These are phyloP conservation scores for Lactarius vividus DNA, from an alignment of 768 basidiomycete species.

Conservation along the genomic window DNA sequence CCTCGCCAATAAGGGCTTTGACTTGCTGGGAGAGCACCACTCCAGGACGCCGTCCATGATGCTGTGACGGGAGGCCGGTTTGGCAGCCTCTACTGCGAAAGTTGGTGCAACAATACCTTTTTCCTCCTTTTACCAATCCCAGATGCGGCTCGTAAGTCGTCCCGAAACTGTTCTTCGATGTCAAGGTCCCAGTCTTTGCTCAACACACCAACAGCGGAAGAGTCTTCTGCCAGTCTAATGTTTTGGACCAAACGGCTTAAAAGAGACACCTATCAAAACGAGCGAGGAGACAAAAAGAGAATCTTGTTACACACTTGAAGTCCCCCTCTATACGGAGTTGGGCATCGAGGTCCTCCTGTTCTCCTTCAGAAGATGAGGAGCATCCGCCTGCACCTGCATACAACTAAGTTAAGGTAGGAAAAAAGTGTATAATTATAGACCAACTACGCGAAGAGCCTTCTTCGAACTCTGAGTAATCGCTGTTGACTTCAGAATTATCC, in stretches of 20 bases:
- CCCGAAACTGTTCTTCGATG: slow-evolving; percentile 67
- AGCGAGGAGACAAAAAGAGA: neutral
- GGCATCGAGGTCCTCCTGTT: slow-evolving; percentile 9
- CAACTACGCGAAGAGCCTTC: slow-evolving; percentile 16
- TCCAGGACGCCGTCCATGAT: slow-evolving; percentile 49
- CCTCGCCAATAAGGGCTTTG: slow-evolving; percentile 73
- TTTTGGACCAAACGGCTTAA: slow-evolving; percentile 64
- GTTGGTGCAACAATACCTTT: slow-evolving; percentile 32
- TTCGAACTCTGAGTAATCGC: slow-evolving; percentile 17
- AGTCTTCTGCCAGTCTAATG: slow-evolving; percentile 54
- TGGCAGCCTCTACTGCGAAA: neutral
- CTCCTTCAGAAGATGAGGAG: slow-evolving; percentile 10
- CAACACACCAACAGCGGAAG: slow-evolving; percentile 45
- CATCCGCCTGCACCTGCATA: slow-evolving; percentile 13
- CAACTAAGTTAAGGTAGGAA: neutral
- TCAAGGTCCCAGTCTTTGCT: slow-evolving; percentile 72
- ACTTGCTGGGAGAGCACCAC: slow-evolving; percentile 68
- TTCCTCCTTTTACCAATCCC: slow-evolving; percentile 58
- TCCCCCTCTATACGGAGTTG: slow-evolving; percentile 51
- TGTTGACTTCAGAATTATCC: slow-evolving; percentile 1
- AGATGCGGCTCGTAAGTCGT: slow-evolving; percentile 70
- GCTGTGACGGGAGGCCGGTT: neutral
- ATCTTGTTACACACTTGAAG: slow-evolving; percentile 40
- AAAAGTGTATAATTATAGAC: neutral
- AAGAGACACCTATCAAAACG: neutral